phyloP scores from a whole-genome alignment of 2,329 filamentous ascomycete genomes.

The Huntiella abstrusa region DNA sequence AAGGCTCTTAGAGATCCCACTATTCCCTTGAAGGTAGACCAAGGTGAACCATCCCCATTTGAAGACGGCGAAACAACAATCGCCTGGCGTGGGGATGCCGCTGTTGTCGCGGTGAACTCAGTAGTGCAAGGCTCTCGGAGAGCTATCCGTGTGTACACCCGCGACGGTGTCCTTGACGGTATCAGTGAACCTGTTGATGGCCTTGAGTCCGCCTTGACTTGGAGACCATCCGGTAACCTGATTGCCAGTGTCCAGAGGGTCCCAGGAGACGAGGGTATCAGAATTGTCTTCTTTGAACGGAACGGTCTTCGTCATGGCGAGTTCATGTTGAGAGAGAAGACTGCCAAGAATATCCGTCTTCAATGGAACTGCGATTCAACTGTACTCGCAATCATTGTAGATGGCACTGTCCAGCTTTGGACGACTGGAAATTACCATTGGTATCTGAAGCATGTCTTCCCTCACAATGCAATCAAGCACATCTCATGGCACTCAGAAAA shows the following conservation, averaged over 20 bases:
- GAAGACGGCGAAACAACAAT: slow-evolving; percentile 58
- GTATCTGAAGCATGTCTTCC: slow-evolving; percentile 85
- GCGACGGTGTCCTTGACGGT: slow-evolving; percentile 79
- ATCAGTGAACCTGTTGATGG: slow-evolving; percentile 89
- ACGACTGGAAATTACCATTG: slow-evolving; percentile 96
- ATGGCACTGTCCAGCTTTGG: slow-evolving; percentile 73
- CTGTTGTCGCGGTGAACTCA: slow-evolving; percentile 72
- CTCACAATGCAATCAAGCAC: slow-evolving; percentile 19
- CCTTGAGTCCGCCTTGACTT: slow-evolving; percentile 72
- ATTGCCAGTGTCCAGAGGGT: slow-evolving; percentile 69
- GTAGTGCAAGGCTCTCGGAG: slow-evolving; percentile 51
- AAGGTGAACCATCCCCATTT: slow-evolving; percentile 53
- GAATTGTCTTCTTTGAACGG: slow-evolving; percentile 88
- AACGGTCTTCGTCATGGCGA: slow-evolving; percentile 95
- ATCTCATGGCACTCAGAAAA: slow-evolving; percentile 77
- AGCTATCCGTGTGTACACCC: slow-evolving; percentile 73
- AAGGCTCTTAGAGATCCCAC: slow-evolving; percentile 80
- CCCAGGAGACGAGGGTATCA: slow-evolving; percentile 34
- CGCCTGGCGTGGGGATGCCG: slow-evolving; percentile 88
- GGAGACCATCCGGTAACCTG: slow-evolving; percentile 78
- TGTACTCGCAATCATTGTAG: slow-evolving; percentile 64
- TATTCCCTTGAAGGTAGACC: slow-evolving; percentile 78
- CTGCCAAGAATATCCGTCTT: slow-evolving; percentile 38
- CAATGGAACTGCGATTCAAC: slow-evolving; percentile 87
- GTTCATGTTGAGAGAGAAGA: slow-evolving; percentile 56